Base-by-base conservation (phyloP, 257 asterid genomes). In the Petunia axillaris region DNA sequence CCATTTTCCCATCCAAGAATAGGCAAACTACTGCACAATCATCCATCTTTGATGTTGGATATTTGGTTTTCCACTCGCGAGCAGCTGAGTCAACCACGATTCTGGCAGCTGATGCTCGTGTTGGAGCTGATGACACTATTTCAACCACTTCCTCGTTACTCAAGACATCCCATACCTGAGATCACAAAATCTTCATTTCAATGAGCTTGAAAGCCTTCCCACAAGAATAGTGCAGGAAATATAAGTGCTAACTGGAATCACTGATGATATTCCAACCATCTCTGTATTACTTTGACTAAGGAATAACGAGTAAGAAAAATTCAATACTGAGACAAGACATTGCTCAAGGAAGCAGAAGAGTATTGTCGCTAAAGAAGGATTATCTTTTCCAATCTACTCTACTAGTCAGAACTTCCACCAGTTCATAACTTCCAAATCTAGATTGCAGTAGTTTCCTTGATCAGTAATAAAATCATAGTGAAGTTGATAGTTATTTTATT, bases 21-120 rank as follows among this genome's bases (percentile, higher is more conserved):
- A 96, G 80, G 87, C 98, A 93, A 35, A 96, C 97, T 0, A 96
- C 99, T 0, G 99, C 99, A 80, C 99, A 96, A 75, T 96, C 98
- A 15, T 95, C 99, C 97, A 92, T 95, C 86, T 91, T 95, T 7
- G 99, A 93, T 1, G 98, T 95, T 0, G 99, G 99, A 52, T 93
- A 96, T 85, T 96, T 96, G 64, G 94, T 38, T 82, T 90, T 91
- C 99, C 99, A 96, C 83, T 92, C 97, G 0, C 94, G 95, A 4
- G 99, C 97, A 38, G 99, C 98, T 3, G 90, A 87, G 16, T 92
- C 99, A 2, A 94, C 98, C 48, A 96, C 54, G 25, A 88, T 80
- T 82, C 98, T 89, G 38, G 99, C 94, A 62, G 97, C 96, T 8
- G 94, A 88, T 46, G 98, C 90, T 77, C 99, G 85, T 6, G 94